Base-by-base conservation (phyloP, 495 filamentous ascomycete species). In the Pyronema omphalodes region DNA sequence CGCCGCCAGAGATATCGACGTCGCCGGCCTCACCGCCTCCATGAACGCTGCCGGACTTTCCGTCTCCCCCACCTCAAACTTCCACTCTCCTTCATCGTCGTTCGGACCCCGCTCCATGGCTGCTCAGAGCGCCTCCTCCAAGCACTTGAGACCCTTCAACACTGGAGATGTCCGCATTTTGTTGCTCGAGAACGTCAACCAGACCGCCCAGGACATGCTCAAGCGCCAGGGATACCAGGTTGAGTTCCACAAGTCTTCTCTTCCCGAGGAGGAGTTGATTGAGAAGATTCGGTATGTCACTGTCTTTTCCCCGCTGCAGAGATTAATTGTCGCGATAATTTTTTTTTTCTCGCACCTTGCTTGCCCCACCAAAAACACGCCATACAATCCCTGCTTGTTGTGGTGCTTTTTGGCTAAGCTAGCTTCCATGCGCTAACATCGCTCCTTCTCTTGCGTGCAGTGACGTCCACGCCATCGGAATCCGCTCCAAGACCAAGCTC, bases 401-500 rank as follows among this genome's bases (percentile, higher is more conserved):
- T 44, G 33, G 34, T 54, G 39, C 60, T 48, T 50, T 44, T 51
- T 18, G 12, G 29, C 9, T 33, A 41, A 9, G 47, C 39, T 41
- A 50, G 17, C 47, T 34, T 2, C 12, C 12, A 34, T 50, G 47
- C 37, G 18, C 48, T 18, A 29, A 52, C 23, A 29, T 29, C 23
- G 23, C 23, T 29, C 23, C 23, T 29, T 29, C 23, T 29, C 23
- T 29, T 29, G 23, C 23, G 1, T 29, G 23, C 53, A 94, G 86
- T 37, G 86, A 94, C 70, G 86, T 94, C 37, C 93, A 96, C 64
- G 93, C 94, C 62, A 91, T 99, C 66, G 93, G 93, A 56, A 95
- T 96, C 58, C 84, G 93, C 57, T 96, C 93, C 29, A 96, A 99
- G 72, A 99, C 93, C 15, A 93, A 88, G 70, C 77, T 99, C 57